Percentiles rank a stretch among this genome's conserved stretches.
Conservation (phyloP, 208 protist genomes). For the Acanthamoeba sp. region DNA sequence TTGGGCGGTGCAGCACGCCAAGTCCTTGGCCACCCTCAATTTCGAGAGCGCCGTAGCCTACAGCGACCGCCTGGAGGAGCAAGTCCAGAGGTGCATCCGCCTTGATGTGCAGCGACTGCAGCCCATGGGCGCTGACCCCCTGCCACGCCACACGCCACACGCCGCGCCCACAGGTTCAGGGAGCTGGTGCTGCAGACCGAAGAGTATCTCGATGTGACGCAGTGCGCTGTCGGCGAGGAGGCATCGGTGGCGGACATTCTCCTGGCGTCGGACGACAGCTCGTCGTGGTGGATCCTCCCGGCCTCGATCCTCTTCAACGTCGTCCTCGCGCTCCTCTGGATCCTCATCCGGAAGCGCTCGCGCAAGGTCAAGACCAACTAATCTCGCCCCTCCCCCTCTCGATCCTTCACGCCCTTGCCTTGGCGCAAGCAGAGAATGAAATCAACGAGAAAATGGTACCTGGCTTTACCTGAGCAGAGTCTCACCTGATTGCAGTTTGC, state of each 20-base stretch:
- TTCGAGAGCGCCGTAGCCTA: neutral
- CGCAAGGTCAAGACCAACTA: conserved; percentile 55
- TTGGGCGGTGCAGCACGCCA: neutral
- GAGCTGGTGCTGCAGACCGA: conserved; percentile 29
- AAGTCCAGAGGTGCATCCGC: neutral
- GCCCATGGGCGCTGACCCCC: too few relatives aligned
- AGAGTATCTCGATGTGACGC: conserved; percentile 4
- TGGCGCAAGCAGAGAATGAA: neutral
- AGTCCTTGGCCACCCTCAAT: neutral
- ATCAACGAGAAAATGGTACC: neutral
- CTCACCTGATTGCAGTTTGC: too few relatives aligned
- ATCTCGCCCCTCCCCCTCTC: too few relatives aligned
- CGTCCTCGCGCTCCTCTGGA: conserved; percentile 1
- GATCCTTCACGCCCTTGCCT: too few relatives aligned
- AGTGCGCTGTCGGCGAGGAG: conserved; percentile 11
- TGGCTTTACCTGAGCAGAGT: too few relatives aligned
- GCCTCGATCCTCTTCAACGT: conserved; percentile 2
- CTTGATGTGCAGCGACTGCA: too few relatives aligned
- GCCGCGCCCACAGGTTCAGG: neutral
- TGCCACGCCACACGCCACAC: neutral
- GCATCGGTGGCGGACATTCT: neutral
- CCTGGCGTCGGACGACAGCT: conserved; percentile 3
- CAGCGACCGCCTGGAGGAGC: neutral
- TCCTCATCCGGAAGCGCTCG: neutral
- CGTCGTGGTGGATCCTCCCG: conserved; percentile 28